phyloP scores from a whole-genome alignment of 1,284 basidiomycete genomes.

The Trichosporon sp. region DNA sequence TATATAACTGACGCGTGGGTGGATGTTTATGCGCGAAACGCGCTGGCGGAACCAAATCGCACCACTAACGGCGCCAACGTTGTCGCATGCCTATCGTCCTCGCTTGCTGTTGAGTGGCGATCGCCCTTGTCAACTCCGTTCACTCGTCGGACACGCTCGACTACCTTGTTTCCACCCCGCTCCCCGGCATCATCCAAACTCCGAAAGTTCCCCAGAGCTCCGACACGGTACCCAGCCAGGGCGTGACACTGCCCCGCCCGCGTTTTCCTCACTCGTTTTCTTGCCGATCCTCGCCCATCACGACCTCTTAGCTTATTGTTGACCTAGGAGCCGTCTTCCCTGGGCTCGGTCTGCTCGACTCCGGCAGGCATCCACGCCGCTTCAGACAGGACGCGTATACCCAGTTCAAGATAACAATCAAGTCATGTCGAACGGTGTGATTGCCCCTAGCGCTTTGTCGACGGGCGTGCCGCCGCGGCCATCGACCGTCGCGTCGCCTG shows the following conservation, averaged over 20 bases:
- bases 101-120: not conserved
- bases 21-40: not conserved
- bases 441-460: conserved; percentile 6
- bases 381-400: not conserved
- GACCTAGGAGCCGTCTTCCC: not conserved
- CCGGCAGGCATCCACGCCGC: not conserved
- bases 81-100: not conserved
- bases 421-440: conserved; percentile 14
- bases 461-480: not conserved
- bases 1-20: not conserved
- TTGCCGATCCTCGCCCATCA: not conserved
- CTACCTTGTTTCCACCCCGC: not conserved
- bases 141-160: not conserved
- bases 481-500: not conserved
- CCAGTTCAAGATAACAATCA: not conserved
- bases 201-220: not conserved
- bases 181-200: not conserved
- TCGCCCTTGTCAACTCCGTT: not conserved
- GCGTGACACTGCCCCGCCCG: not conserved
- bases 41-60: not conserved
- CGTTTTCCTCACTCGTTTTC: not conserved
- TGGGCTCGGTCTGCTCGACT: not conserved
- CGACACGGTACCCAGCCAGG: not conserved
- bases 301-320: not conserved
- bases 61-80: not conserved